Evolutionary conservation across 1,139 yeast species (phyloP), one percentile per base, ranked within the genome.

Genomic region (Magnusiomyces ingens): DNA sequence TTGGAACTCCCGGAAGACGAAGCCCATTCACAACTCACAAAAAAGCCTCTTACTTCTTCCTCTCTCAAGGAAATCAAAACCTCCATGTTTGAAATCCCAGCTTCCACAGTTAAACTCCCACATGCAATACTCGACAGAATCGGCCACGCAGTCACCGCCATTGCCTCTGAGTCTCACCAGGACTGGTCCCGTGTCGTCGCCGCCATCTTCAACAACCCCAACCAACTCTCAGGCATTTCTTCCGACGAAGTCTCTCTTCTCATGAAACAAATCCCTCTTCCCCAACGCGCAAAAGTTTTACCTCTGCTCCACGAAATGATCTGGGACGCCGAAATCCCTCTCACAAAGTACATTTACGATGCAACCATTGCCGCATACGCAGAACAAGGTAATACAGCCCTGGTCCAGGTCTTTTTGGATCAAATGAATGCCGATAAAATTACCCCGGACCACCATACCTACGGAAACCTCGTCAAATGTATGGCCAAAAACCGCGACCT

Each of bases 391-490:
- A 53, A 61, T 12, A 60, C 65, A 0, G 58, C 48, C 8, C 59
- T 63, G 6, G 74, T 71, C 1, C 70, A 71, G 45, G 61, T 65
- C 11, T 63, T 70, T 13, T 64, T 66, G 57, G 67, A 67, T 52
- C 66, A 64, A 48, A 64, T 71, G 52, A 56, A 68, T 8, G 58
- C 57, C 2, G 64, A 60, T 22, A 74, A 74, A 37, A 60, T 65
- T 21, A 55, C 58, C n/a, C 80, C 79, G 0, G 68, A 71, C 55
- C 57, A 63, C 45, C 64, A 67, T 56, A 72, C 80, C 52, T 79
- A 67, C 60, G 75, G 76, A 2, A 75, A 75, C 58, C 61, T 77
- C 64, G 71, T 77, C 48, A 74, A 75, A 59, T 71, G 73, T 2
- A 67, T 71, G 53, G 57, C 64, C 54, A 67, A 73, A 62, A 71